phyloP scores from a whole-genome alignment of 2,329 filamentous ascomycete species.

The Talaromyces verruculosus region DNA sequence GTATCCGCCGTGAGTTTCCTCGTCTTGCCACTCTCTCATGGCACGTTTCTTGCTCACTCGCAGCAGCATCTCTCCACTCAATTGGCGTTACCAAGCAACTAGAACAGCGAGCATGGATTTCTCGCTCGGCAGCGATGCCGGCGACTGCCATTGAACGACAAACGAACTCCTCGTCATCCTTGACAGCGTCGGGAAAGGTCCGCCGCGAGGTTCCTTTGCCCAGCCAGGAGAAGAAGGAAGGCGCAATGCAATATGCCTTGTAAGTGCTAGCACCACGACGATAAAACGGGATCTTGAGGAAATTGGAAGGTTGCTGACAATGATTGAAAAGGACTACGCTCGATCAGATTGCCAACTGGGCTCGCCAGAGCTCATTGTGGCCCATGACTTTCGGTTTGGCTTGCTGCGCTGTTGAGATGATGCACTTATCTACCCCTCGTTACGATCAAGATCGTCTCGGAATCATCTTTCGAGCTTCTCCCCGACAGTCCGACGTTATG shows the following conservation, averaged over 20 bases:
- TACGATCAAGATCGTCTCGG: slow-evolving; percentile 87
- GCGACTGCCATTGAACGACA: slow-evolving; percentile 45
- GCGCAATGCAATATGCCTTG: slow-evolving; percentile 55
- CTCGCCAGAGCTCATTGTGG: slow-evolving; percentile 82
- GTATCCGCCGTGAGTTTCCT: slow-evolving; percentile 22
- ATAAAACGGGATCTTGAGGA: background rate
- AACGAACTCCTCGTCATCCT: slow-evolving; percentile 33
- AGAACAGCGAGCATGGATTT: slow-evolving; percentile 41
- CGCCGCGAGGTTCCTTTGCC: slow-evolving; percentile 50
- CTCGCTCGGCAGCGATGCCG: slow-evolving; percentile 45
- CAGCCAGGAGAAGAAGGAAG: slow-evolving; percentile 52
- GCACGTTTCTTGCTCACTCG: slow-evolving; percentile 26
- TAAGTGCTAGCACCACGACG: slow-evolving; percentile 29
- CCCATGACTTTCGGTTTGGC: slow-evolving; percentile 90
- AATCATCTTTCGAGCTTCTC: slow-evolving; percentile 85
- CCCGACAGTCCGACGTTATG: slow-evolving; percentile 85
- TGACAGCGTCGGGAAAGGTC: slow-evolving; percentile 45
- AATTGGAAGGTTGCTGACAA: background rate
- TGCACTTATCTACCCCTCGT: slow-evolving; percentile 85
- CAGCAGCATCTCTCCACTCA: slow-evolving; percentile 32
- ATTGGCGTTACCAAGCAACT: slow-evolving; percentile 35
- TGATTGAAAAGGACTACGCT: slow-evolving; percentile 39
- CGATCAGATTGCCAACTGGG: slow-evolving; percentile 84
- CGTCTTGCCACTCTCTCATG: background rate
- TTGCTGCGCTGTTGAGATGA: slow-evolving; percentile 91